Percentiles rank a stretch among this genome's conserved stretches.
These are phyloP conservation scores for Saccharomyces hybrid DNA, from an alignment of 1,139 yeast species.

Conservation along the genomic window DNA sequence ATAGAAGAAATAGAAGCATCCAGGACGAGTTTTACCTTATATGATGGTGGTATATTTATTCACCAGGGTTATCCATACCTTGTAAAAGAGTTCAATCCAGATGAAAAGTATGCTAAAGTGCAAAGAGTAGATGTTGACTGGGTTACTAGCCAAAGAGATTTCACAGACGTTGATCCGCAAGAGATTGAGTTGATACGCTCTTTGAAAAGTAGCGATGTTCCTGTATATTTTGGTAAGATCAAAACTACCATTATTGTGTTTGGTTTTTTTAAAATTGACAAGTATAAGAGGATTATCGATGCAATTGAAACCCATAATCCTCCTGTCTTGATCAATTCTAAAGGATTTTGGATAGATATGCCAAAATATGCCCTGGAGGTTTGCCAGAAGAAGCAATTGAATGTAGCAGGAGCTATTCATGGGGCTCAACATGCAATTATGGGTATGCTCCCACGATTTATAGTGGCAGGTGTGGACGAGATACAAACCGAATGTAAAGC, in stretches of 20 bases:
- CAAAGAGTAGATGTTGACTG: slow-evolving; percentile 87
- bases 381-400: slow-evolving; percentile 49
- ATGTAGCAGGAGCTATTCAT: slow-evolving; percentile 87
- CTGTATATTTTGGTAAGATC: slow-evolving; percentile 69
- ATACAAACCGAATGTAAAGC: slow-evolving; percentile 92
- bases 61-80: slow-evolving; percentile 91
- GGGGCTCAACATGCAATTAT: slow-evolving; percentile 90
- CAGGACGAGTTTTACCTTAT: slow-evolving; percentile 80
- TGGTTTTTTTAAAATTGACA: slow-evolving; percentile 85
- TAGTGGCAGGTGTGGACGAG: slow-evolving; percentile 62
- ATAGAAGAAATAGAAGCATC: slow-evolving; percentile 90
- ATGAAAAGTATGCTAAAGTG: slow-evolving; percentile 71
- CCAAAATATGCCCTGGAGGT: slow-evolving; percentile 56
- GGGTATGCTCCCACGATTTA: slow-evolving; percentile 63
- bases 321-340: slow-evolving; percentile 58
- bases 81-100: slow-evolving; percentile 74
- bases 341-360: slow-evolving; percentile 89
- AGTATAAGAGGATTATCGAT: slow-evolving; percentile 70
- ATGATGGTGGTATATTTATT: slow-evolving; percentile 91
- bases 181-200: slow-evolving; percentile 62
- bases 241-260: slow-evolving; percentile 69
- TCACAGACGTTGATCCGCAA: slow-evolving; percentile 82
- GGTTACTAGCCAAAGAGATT: slow-evolving; percentile 87
- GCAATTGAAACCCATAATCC: slow-evolving; percentile 91
- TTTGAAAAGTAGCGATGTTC: slow-evolving; percentile 46